Evolutionary conservation across 805 yeast species (phyloP).

Genomic region (Lipomyces spencermartinsiae): DNA sequence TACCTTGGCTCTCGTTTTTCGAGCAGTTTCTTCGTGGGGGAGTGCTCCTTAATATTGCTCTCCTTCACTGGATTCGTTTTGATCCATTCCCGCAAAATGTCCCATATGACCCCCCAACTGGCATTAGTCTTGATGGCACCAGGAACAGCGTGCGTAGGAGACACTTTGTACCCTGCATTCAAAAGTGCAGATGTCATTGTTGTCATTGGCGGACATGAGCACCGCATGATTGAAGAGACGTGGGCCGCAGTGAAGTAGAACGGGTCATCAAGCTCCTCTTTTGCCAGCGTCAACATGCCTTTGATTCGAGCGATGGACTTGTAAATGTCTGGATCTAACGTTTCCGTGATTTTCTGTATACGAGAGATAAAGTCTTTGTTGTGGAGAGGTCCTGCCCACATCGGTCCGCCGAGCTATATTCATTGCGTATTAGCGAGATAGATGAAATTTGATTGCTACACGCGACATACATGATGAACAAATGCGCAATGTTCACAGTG

Average conservation of each 20-base stretch:
- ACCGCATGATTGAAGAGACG: conserved; percentile 73
- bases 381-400: conserved; percentile 90
- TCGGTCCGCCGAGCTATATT: conserved; percentile 78
- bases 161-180: conserved; percentile 79
- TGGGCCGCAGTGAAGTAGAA: conserved; percentile 85
- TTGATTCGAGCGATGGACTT: conserved; percentile 83
- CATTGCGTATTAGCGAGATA: not conserved
- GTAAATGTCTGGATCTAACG: conserved; percentile 62
- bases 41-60: conserved; percentile 42
- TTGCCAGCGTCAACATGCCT: conserved; percentile 91
- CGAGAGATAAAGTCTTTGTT: conserved; percentile 67
- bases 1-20: conserved; percentile 37
- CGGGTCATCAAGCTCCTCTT: conserved; percentile 70
- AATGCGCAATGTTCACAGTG: conserved; percentile 74
- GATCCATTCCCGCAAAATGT: conserved; percentile 70
- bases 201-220: conserved; percentile 82
- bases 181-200: conserved; percentile 79
- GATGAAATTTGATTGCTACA: not conserved
- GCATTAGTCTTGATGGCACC: conserved; percentile 91
- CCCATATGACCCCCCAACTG: conserved; percentile 80
- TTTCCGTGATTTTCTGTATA: conserved; percentile 61
- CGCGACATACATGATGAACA: conserved; percentile 56
- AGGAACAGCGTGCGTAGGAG: conserved; percentile 87
- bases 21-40: conserved; percentile 46
- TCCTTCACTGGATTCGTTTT: conserved; percentile 51